Evolutionary conservation across 257 asterid species (phyloP).

Genomic region (Fraxinus cuspidata): DNA sequence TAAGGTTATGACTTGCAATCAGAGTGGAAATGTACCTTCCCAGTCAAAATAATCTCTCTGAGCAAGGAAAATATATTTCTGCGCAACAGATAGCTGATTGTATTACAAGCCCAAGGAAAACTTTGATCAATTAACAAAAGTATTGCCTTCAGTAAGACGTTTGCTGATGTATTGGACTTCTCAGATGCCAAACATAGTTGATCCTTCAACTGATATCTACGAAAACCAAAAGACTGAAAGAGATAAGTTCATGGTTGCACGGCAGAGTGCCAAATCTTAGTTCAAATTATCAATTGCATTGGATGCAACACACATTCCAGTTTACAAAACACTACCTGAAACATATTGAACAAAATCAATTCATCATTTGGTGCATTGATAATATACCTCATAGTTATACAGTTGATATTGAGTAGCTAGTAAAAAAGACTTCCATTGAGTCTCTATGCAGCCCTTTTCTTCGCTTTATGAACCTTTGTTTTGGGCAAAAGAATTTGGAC

Average conservation of each 20-base stretch:
- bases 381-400: not conserved
- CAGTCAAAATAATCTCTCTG: conserved; percentile 68
- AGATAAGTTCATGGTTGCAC: conserved; percentile 15
- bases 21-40: conserved; percentile 52
- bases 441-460: not conserved
- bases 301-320: not conserved
- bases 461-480: not conserved
- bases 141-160: conserved; percentile 63
- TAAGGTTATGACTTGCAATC: not conserved
- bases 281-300: not conserved
- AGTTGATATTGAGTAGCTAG: not conserved
- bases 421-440: not conserved
- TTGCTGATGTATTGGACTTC: conserved; percentile 52
- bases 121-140: conserved; percentile 53
- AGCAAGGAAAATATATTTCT: conserved; percentile 67
- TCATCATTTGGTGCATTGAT: not conserved
- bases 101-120: conserved; percentile 90
- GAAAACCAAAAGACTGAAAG: conserved; percentile 25
- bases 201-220: conserved; percentile 65
- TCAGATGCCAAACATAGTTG: conserved; percentile 53
- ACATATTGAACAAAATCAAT: conserved; percentile 2
- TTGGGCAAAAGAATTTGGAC: not conserved
- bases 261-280: conserved; percentile 9
- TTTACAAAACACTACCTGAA: not conserved
- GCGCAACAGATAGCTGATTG: conserved; percentile 61